A percentile compares a stretch with the other conserved stretches of the same genome.
Evolutionary conservation across 257 asterid genomes (phyloP).

Genomic region (Petunia axillaris): DNA sequence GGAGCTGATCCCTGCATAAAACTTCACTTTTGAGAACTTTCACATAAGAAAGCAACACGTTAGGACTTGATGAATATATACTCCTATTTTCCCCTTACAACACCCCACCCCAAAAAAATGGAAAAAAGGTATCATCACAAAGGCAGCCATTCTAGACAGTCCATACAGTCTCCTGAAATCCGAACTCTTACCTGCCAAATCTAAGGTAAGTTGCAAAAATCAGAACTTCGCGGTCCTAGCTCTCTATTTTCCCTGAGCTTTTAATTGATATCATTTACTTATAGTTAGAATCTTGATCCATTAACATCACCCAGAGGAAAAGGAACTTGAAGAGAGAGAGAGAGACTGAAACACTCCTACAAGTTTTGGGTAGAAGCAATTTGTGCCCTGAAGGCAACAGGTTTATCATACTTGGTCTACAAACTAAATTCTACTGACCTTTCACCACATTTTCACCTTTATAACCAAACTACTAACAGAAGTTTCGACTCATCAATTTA

Average conservation of each 20-base stretch:
- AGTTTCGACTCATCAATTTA: not conserved
- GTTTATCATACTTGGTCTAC: not conserved
- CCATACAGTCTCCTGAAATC: not conserved
- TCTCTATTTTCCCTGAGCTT: not conserved
- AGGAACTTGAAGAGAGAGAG: conserved; percentile 7
- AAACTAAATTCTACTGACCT: not conserved
- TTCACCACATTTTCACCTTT: conserved; percentile 16
- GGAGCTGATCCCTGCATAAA: conserved; percentile 72
- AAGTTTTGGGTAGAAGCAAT: not conserved
- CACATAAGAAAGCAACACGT: not conserved
- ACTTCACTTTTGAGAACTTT: conserved; percentile 17
- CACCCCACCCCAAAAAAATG: not conserved
- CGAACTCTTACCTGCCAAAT: conserved; percentile 11
- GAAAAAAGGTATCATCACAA: not conserved
- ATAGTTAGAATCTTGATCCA: not conserved
- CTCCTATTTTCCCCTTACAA: not conserved
- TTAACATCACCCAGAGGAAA: conserved; percentile 10
- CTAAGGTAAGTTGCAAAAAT: not conserved
- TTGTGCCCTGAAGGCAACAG: not conserved
- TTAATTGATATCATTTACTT: conserved; percentile 19
- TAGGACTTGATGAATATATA: conserved; percentile 13
- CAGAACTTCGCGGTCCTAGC: not conserved
- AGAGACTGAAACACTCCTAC: not conserved
- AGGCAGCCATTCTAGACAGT: not conserved
- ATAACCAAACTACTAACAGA: conserved; percentile 2